phyloP scores from a whole-genome alignment of 1,139 yeast species.

The Diutina pseudorugosa region DNA sequence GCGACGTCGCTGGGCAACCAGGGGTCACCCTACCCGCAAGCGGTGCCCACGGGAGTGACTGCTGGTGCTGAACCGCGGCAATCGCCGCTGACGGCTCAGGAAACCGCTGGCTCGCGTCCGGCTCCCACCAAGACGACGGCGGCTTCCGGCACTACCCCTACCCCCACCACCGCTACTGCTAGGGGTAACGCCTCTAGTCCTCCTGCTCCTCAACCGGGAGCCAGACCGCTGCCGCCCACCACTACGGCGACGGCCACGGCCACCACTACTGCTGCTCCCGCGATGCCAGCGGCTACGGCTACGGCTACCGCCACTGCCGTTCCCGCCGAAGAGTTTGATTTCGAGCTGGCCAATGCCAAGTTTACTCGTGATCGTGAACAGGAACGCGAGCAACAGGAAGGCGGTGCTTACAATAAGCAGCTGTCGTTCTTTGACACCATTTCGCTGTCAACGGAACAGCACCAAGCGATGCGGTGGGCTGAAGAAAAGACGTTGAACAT shows the following conservation, averaged over 20 bases:
- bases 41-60: not conserved
- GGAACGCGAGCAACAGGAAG: conserved; percentile 6
- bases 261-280: not conserved
- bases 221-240: not conserved
- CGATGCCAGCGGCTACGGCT: not conserved
- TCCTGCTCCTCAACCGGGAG: not conserved
- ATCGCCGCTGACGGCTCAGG: not conserved
- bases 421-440: conserved; percentile 76
- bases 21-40: not conserved
- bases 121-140: conserved; percentile 4
- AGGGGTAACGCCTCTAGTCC: not conserved
- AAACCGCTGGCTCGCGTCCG: conserved; percentile 5
- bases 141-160: conserved; percentile 1
- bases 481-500: conserved; percentile 23
- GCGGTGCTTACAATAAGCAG: conserved; percentile 16
- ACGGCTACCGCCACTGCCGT: conserved; percentile 4
- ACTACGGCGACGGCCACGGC: not conserved
- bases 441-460: conserved; percentile 28
- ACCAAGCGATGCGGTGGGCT: conserved; percentile 4
- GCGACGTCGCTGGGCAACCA: not conserved
- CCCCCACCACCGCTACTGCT: conserved; percentile 1
- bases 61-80: not conserved
- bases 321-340: conserved; percentile 30
- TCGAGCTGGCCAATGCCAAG: conserved; percentile 58
- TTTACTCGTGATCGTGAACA: conserved; percentile 22